Evolutionary conservation across 2,329 filamentous ascomycete genomes (phyloP), one percentile per base, ranked within the genome.

Genomic region (Didymosphaeria variabile): DNA sequence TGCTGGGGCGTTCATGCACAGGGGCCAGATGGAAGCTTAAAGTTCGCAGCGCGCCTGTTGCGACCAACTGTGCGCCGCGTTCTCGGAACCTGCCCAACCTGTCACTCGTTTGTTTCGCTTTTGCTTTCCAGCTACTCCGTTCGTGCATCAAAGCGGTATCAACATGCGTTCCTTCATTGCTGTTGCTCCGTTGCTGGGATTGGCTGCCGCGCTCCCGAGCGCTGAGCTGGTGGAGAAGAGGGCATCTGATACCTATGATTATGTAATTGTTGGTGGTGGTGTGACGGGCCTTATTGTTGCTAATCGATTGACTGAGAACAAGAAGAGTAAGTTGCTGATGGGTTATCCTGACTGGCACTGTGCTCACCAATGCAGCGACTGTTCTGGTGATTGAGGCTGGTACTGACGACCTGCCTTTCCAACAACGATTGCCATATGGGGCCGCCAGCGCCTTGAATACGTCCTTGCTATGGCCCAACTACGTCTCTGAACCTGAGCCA

Each of bases 231-330:
- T 52, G 1, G 46, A 58, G 36, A 49, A 42, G 31, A 42, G 32
- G 31, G 45, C 51, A 15, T 34, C 45, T 3, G 51, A 56, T 7
- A 52, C 53, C 4, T 77, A 67, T 36, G 74, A 77, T 53, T 76
- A 76, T 50, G 67, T 76, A 9, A 55, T 77, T 23, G 68, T 77
- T 10, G 72, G 74, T 17, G 74, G 72, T 40, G 74, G 74, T 8
- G 65, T 72, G 4, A 68, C 71, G 23, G 74, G 74, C 8, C 61
- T 75, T 1, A 68, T 70, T 12, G 69, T 76, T 45, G 74, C 74
- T 1, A 72, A 72, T 32, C 69, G 74, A 2, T 47, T 77, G 54
- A 69, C 73, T n/a, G 72, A 75, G 62, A 66, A 72, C 17, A 60
- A 56, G 12, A 57, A 55, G 46, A 60, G 69, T 72, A 45, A 53